Percentiles rank a stretch among this genome's conserved stretches.
These are phyloP conservation scores for Cunninghamia lanceolata DNA, from an alignment of 75 land plant species.

Conservation along the genomic window DNA sequence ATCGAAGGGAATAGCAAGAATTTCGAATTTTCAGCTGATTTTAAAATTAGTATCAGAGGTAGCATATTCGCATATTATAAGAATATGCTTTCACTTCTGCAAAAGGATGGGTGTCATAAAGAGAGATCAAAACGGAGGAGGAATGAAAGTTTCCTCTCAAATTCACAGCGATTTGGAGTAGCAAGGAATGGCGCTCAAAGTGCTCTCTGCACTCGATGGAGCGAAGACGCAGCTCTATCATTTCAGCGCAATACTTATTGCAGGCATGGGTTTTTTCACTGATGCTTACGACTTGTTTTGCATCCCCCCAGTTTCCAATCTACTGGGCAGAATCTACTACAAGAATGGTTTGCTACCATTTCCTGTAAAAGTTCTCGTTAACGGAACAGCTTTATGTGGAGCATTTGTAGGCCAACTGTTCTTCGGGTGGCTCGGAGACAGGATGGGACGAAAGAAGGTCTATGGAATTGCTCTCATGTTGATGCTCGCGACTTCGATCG, in stretches of 20 bases:
- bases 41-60: too few species aligned
- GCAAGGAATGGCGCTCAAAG: not conserved
- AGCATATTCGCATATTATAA: too few species aligned
- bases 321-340: constrained; percentile 31
- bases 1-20: too few species aligned
- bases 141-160: not conserved
- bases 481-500: constrained; percentile 6
- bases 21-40: too few species aligned
- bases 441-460: constrained; percentile 17
- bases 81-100: too few species aligned
- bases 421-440: constrained; percentile 25
- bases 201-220: not conserved
- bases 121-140: too few species aligned
- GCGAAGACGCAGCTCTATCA: constrained; percentile 18
- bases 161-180: not conserved
- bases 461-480: constrained; percentile 18
- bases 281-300: constrained; percentile 36
- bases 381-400: constrained; percentile 29
- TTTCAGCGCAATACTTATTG: constrained; percentile 25
- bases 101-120: too few species aligned
- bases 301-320: constrained; percentile 21
- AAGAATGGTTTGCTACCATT: not conserved
- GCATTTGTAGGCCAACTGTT: constrained; percentile 7
- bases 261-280: constrained; percentile 43
- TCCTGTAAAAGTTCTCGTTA: not conserved